Base-by-base conservation (phyloP, 202 grass and related monocot species). In the Setaria italica region DNA sequence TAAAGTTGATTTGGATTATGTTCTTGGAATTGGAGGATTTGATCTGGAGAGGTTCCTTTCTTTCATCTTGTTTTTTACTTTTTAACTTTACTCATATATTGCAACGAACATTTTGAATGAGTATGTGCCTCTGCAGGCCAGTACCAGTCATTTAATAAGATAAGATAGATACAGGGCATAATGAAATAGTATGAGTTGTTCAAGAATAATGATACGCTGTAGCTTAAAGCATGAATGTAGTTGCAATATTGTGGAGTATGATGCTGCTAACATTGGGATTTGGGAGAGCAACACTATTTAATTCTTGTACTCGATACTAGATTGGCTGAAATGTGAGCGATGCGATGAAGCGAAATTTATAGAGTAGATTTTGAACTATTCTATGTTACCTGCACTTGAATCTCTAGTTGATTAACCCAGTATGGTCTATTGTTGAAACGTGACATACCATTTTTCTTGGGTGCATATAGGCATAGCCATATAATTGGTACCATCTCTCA, bases 11-110 rank as follows among this genome's bases (percentile, higher is more conserved):
- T 82, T 99, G 71, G 94, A 99, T 89, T 99, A 99, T 89, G 97
- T 96, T 84, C 97, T 99, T 92, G 97, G 97, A 56, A 94, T 99
- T 84, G 97, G 97, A 92, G 97, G 97, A 74, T 99, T 99, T 85
- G 97, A 99, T 94, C 81, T 99, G 51, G 97, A 99, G 82, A 99
- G 94, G 97, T 99, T 82, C 13, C 43, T 81, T 85, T 92, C 85
- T 84, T 75, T 79, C 74, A 54, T 50, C 35, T 45, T 80, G 43
- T 56, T 43, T 85, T 83, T 17, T 53, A 2, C 16, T 2, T 49
- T 48, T 47, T 42, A 62, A 74, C 35, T 75, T 21, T 21, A 0
- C 58, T 67, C 2, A 9, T 35, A 75, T 75, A 0, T 37, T n/a
- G 56, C 65, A 48, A 55, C 20, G 0, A 14, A 8, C 46, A 55